Percentiles rank a stretch among this genome's conserved stretches.
phyloP scores from a whole-genome alignment of 371 early-diverging fungal species.

The Dichotomocladium elegans region DNA sequence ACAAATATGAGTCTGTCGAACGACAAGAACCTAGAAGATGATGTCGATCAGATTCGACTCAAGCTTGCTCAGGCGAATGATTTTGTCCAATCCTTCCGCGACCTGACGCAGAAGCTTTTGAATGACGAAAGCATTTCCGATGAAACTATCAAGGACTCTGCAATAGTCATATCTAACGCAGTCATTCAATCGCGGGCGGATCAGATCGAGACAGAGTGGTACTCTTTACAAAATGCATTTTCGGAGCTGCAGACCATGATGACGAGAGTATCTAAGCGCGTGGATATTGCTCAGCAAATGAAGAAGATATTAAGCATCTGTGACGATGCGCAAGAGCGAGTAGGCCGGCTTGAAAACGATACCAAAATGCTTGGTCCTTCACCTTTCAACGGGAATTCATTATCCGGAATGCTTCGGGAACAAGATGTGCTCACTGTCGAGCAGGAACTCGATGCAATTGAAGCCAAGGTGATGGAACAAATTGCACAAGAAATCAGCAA shows the following conservation, averaged over 20 bases:
- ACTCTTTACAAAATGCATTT: background rate
- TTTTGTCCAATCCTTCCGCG: conserved; percentile 23
- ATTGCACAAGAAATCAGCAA: background rate
- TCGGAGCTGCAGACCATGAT: conserved; percentile 3
- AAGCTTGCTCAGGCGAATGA: conserved; percentile 25
- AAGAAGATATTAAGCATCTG: conserved; percentile 28
- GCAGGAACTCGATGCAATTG: conserved; percentile 6
- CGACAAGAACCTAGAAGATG: conserved; percentile 19
- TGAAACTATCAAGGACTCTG: background rate
- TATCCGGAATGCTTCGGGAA: conserved; percentile 6
- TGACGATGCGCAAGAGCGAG: conserved; percentile 30
- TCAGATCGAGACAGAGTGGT: conserved; percentile 8
- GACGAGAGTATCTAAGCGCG: conserved; percentile 18
- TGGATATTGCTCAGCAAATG: conserved; percentile 31
- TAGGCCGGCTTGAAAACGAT: conserved; percentile 1
- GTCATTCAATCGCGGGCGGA: conserved; percentile 2
- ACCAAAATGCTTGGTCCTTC: background rate
- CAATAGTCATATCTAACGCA: no score
- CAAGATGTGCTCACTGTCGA: conserved; percentile 5
- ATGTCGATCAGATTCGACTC: conserved; percentile 17
- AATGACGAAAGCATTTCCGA: background rate
- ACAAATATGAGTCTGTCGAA: conserved; percentile 10
- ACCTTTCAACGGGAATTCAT: conserved; percentile 1
- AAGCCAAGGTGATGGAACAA: background rate
- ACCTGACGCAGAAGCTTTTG: conserved; percentile 16